Evolutionary conservation across 768 basidiomycete genomes (phyloP), one percentile per base, ranked within the genome.

Genomic region (Clitopilus passeckerianus): DNA sequence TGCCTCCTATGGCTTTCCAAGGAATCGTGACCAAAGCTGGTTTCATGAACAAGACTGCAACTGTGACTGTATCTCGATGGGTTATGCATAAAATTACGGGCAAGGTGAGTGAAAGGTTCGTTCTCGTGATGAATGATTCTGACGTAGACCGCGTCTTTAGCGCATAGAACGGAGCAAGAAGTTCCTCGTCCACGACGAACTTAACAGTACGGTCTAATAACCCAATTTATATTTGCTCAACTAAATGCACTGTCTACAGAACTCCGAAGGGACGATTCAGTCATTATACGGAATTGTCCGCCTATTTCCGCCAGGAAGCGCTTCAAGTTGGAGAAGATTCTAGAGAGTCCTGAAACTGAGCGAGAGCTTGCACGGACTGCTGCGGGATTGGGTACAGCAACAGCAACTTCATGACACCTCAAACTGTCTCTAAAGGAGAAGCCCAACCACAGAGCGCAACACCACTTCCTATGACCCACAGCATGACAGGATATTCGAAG

Each of bases 31-130:
- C 90, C 33, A 93, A 90, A 71, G 87, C 83, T 20, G 91, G 92
- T 8, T 83, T 79, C 64, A 93, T 93, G 91, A 78, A 86, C 57
- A 93, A 92, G 70, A 93, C 91, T 0, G 91, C 82, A 14, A 93
- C 92, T 0, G 91, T 93, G 53, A 86, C 89, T 0, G 90, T 93
- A 7, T 85, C 87, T 22, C 82, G 91, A 59, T 84, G 80, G 77
- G 78, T 89, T 37, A 72, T 83, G n/a, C 90, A 93, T 67, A 81
- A 82, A 61, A 67, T 83, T 53, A 93, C 91, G 5, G 86, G 87
- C 64, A 93, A 93, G 80, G 91, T 91, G 63, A 64, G 78, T 69
- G 55, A 50, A 44, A 43, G 54, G 4, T 18, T 14, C 22, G 20
- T 57, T 9, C 18, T 34, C 62, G 27, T 30, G 4, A n/a, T 61